phyloP scores from a whole-genome alignment of 352 stramenopile genomes.

The Globisporangium spinosum region DNA sequence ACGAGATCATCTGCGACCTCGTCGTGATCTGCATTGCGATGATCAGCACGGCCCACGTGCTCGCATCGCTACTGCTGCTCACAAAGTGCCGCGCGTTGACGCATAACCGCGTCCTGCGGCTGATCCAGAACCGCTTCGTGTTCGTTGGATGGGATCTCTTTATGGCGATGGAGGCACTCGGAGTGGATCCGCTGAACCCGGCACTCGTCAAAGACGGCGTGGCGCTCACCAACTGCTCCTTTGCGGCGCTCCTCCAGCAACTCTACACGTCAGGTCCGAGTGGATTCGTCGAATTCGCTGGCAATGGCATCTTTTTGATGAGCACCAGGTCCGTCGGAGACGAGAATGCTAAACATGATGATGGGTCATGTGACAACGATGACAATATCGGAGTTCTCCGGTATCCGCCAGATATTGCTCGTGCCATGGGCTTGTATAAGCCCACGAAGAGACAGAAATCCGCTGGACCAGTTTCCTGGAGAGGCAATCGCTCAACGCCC shows the following conservation, averaged over 20 bases:
- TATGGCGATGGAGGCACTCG: constrained; percentile 28
- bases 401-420: constrained; percentile 14
- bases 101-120: constrained; percentile 25
- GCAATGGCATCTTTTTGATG: background rate
- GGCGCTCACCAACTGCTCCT: constrained; percentile 5
- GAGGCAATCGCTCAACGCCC: constrained; percentile 1
- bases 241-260: background rate
- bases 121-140: constrained; percentile 32
- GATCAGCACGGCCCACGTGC: background rate
- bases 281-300: background rate
- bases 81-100: constrained; percentile 8
- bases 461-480: background rate
- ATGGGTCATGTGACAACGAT: background rate
- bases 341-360: background rate
- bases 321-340: background rate
- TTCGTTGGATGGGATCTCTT: constrained; percentile 39
- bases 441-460: background rate
- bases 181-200: constrained; percentile 25
- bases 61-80: background rate
- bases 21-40: constrained; percentile 16
- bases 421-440: constrained; percentile 17
- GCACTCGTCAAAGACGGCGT: constrained; percentile 2
- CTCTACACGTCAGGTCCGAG: background rate
- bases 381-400: background rate
- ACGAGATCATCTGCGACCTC: constrained; percentile 24